Conservation (phyloP, 2,329 filamentous ascomycete genomes). For the Juglanconis juglandina region DNA sequence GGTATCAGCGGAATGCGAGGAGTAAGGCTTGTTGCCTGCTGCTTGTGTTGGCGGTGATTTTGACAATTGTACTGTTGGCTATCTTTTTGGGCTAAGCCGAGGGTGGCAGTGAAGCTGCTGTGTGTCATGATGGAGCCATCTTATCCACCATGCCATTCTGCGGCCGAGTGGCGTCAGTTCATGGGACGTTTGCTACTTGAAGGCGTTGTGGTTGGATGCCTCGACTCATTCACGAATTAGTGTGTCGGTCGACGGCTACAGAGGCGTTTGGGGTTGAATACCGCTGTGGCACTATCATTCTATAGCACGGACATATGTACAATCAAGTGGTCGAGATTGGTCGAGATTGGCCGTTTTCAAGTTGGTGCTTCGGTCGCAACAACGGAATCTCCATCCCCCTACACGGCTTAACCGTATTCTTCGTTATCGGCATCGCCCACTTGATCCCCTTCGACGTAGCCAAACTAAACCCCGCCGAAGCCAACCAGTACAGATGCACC, state of each 20-base stretch:
- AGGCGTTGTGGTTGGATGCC: not conserved
- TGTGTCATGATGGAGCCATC: not conserved
- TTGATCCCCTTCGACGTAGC: constrained; percentile 22
- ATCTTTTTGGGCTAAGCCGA: constrained; percentile 65
- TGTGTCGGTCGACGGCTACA: not conserved
- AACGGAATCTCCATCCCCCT: constrained; percentile 19
- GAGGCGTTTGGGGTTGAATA: not conserved
- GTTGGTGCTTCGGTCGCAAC: constrained; percentile 8
- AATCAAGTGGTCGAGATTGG: not conserved
- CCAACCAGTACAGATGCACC: constrained; percentile 42
- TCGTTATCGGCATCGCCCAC: constrained; percentile 24
- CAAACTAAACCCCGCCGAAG: constrained; percentile 28
- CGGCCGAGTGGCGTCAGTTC: too few species aligned
- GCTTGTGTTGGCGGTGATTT: constrained; percentile 80
- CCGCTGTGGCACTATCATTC: not conserved
- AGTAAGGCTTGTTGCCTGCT: constrained; percentile 93
- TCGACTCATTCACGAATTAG: not conserved
- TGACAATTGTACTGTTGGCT: constrained; percentile 86
- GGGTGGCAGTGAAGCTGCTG: not conserved
- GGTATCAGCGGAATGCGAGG: constrained; percentile 92
- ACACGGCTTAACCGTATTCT: constrained; percentile 17
- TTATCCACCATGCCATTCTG: too few species aligned
- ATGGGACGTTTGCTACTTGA: not conserved
- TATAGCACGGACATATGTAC: not conserved
- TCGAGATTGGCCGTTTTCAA: not conserved